Conservation (phyloP, 192 early-diverging fungal species). For the Coemansia pectinata region DNA sequence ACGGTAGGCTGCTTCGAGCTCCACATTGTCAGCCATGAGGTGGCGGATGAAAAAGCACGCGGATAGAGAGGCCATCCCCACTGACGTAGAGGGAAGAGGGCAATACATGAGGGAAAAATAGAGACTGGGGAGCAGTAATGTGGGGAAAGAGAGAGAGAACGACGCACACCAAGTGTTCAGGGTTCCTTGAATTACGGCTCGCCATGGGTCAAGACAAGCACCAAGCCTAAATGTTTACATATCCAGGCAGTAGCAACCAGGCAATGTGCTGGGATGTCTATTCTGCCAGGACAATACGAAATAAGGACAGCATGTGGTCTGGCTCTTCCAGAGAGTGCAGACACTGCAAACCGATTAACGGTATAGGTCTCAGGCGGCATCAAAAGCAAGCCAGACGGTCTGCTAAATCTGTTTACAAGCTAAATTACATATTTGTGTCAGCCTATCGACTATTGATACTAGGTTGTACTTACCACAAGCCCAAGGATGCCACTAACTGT, state of each 20-base stretch:
- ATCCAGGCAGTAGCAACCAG: background rate
- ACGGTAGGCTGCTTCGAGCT: background rate
- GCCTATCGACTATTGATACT: background rate
- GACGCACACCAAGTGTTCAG: background rate
- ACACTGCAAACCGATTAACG: background rate
- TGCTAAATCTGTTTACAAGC: background rate
- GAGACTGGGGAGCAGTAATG: conserved; percentile 4
- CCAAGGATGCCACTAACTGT: background rate
- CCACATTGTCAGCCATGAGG: background rate
- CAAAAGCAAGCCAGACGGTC: background rate
- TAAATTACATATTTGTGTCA: background rate
- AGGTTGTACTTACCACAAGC: conserved; percentile 1
- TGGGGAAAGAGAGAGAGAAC: background rate
- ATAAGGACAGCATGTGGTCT: background rate
- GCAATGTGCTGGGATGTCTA: background rate
- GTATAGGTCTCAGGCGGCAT: background rate
- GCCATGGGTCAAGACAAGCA: background rate
- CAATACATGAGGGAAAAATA: background rate
- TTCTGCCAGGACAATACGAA: background rate
- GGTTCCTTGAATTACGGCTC: background rate
- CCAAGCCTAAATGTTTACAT: background rate
- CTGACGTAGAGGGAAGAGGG: background rate
- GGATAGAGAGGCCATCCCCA: background rate
- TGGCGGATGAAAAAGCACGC: background rate
- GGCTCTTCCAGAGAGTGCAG: background rate